Evolutionary conservation across 805 yeast species (phyloP).

Genomic region (Sungouiozyma intestinalis): DNA sequence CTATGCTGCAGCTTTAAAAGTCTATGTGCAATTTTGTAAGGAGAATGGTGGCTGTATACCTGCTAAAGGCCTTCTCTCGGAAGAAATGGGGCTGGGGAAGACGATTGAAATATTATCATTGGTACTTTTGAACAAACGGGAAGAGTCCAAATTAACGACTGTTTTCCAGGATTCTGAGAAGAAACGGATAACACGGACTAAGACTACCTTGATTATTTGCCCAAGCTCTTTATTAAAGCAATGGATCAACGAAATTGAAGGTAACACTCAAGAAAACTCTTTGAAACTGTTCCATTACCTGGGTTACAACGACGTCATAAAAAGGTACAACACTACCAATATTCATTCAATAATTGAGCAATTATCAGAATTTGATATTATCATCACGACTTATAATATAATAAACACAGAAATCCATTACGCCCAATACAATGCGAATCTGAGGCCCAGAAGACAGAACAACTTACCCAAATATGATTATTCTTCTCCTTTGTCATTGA

Average conservation of each 20-base stretch:
- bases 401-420: constrained; percentile 68
- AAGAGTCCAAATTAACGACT: constrained; percentile 8
- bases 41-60: constrained; percentile 4
- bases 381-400: constrained; percentile 65
- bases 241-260: constrained; percentile 68
- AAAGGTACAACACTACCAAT: constrained; percentile 11
- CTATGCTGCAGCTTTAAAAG: constrained; percentile 9
- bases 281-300: constrained; percentile 53
- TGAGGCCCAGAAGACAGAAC: constrained; percentile 24
- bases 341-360: constrained; percentile 36
- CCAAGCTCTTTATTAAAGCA: constrained; percentile 79
- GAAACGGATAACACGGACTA: constrained; percentile 33
- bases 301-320: constrained; percentile 39
- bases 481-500: constrained; percentile 70
- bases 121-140: constrained; percentile 50
- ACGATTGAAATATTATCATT: constrained; percentile 77
- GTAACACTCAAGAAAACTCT: constrained; percentile 30
- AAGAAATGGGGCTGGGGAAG: constrained; percentile 97
- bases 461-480: constrained; percentile 36
- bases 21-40: constrained; percentile 7
- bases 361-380: constrained; percentile 58
- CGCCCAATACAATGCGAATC: constrained; percentile 56
- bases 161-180: constrained; percentile 10
- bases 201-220: constrained; percentile 72
- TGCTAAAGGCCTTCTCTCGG: constrained; percentile 61